These are phyloP conservation scores for Fusarium sublunatum DNA, from an alignment of 2,329 filamentous ascomycete species.

Conservation along the genomic window DNA sequence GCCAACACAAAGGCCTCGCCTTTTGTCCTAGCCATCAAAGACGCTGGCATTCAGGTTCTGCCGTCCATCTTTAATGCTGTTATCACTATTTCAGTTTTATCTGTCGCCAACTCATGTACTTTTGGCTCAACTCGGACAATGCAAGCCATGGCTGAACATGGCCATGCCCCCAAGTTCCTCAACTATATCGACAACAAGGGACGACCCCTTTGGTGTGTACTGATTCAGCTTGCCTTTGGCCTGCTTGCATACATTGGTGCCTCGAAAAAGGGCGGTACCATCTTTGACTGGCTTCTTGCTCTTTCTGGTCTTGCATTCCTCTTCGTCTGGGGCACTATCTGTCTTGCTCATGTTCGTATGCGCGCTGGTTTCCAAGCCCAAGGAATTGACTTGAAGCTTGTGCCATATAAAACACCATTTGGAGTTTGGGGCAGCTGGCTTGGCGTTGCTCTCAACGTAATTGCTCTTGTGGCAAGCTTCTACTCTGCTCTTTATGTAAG, in stretches of 20 bases:
- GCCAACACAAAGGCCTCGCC: constrained; percentile 82
- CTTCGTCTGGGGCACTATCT: constrained; percentile 88
- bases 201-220: constrained; percentile 79
- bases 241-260: constrained; percentile 82
- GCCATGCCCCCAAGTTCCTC: constrained; percentile 80
- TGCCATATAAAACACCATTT: constrained; percentile 83
- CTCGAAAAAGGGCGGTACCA: constrained; percentile 65
- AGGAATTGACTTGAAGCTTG: constrained; percentile 75
- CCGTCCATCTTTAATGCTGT: constrained; percentile 95
- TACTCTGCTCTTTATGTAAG: constrained; percentile 66
- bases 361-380: constrained; percentile 77
- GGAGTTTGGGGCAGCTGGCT: constrained; percentile 85
- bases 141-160: constrained; percentile 87
- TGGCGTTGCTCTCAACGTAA: constrained; percentile 77
- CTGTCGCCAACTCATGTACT: constrained; percentile 90
- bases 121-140: constrained; percentile 93
- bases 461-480: constrained; percentile 85
- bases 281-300: constrained; percentile 84
- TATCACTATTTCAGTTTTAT: constrained; percentile 91
- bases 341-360: constrained; percentile 90
- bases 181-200: constrained; percentile 85
- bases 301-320: constrained; percentile 78
- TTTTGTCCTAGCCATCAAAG: constrained; percentile 91
- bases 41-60: constrained; percentile 82
- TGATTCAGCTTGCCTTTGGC: constrained; percentile 73